Percentiles rank a stretch among this genome's conserved stretches.
Conservation (phyloP, 1,284 basidiomycete genomes). For the Coriolopsis trogii region DNA sequence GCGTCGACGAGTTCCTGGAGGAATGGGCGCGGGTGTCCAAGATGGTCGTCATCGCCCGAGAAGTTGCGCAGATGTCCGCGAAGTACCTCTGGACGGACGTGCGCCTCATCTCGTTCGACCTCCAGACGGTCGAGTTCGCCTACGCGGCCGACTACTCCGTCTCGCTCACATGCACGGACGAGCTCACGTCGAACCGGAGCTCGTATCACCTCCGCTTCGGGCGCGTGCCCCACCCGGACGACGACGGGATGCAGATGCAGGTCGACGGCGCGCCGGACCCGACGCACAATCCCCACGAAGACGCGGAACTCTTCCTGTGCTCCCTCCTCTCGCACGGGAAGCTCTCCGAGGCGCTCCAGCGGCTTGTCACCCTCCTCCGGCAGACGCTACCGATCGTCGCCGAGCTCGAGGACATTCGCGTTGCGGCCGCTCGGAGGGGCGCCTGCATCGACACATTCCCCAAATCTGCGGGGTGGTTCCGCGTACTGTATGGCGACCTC, state of each 20-base stretch:
- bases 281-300: constrained; percentile 67
- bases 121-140: constrained; percentile 87
- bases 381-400: constrained; percentile 76
- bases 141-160: constrained; percentile 76
- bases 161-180: constrained; percentile 74
- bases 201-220: constrained; percentile 77
- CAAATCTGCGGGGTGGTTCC: constrained; percentile 81
- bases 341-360: constrained; percentile 62
- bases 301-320: constrained; percentile 71
- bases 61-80: constrained; percentile 84
- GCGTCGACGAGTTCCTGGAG: constrained; percentile 85
- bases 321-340: constrained; percentile 65
- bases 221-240: constrained; percentile 41
- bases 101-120: constrained; percentile 80
- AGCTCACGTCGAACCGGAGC: constrained; percentile 62
- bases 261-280: constrained; percentile 23
- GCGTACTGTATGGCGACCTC: constrained; percentile 69
- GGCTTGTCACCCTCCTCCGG: constrained; percentile 66
- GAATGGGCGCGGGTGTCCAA: constrained; percentile 92
- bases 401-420: constrained; percentile 65
- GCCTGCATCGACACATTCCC: constrained; percentile 65
- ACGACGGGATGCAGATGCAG: too few relatives aligned
- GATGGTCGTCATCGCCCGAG: constrained; percentile 89
- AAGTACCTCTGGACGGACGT: constrained; percentile 73
- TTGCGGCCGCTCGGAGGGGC: constrained; percentile 38